Evolutionary conservation across 768 basidiomycete genomes (phyloP).

Genomic region (Symmetrospora coprosmae): DNA sequence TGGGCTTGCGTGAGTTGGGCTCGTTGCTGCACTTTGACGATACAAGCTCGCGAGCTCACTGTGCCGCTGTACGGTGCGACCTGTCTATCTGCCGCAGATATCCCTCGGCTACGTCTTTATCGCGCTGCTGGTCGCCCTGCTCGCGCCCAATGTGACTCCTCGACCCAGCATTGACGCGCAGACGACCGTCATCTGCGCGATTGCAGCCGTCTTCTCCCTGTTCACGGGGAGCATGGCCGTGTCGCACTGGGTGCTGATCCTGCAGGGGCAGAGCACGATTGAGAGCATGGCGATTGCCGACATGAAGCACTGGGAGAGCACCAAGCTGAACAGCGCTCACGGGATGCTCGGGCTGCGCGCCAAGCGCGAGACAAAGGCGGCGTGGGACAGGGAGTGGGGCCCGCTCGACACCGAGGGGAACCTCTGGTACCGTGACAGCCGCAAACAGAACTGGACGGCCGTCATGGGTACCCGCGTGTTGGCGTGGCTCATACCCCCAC

Average conservation of each 20-base stretch:
- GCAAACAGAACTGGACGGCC: slow-evolving; percentile 54
- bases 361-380: slow-evolving; percentile 33
- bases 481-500: slow-evolving; percentile 51
- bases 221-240: slow-evolving; percentile 10
- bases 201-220: slow-evolving; percentile 16
- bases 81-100: neutral
- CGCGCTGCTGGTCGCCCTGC: slow-evolving; percentile 1
- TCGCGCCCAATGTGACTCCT: neutral
- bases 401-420: slow-evolving; percentile 58
- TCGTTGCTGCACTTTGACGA: neutral
- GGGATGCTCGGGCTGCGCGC: slow-evolving; percentile 8
- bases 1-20: slow-evolving; percentile 40
- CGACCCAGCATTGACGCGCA: neutral
- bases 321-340: neutral
- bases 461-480: slow-evolving; percentile 59
- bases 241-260: neutral
- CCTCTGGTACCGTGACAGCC: slow-evolving; percentile 67
- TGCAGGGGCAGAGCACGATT: slow-evolving; percentile 2
- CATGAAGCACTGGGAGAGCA: neutral
- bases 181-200: slow-evolving; percentile 3
- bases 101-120: slow-evolving; percentile 13
- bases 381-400: slow-evolving; percentile 76
- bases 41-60: too few relatives aligned
- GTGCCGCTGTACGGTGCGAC: too few relatives aligned
- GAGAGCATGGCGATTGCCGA: neutral